Evolutionary conservation across 495 filamentous ascomycete species (phyloP).

Genomic region (Aspergillus ostianus): DNA sequence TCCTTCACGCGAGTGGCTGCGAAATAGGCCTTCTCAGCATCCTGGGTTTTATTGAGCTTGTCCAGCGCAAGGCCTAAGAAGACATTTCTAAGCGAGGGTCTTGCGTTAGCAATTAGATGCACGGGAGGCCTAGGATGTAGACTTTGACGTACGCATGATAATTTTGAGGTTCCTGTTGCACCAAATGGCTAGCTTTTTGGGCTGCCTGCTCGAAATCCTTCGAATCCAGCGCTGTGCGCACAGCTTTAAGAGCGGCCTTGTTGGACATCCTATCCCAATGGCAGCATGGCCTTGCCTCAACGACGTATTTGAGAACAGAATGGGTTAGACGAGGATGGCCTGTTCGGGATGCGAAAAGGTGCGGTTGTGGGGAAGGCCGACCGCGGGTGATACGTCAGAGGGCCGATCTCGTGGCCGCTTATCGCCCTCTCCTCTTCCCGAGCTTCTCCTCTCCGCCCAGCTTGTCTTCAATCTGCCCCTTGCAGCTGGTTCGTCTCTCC

Average conservation of each 20-base stretch:
- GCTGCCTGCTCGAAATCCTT: constrained; percentile 75
- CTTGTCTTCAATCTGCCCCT: background rate
- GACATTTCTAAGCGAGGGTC: constrained; percentile 55
- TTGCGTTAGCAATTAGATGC: constrained; percentile 2
- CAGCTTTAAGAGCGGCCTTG: constrained; percentile 82
- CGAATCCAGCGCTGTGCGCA: constrained; percentile 73
- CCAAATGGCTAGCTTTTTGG: constrained; percentile 60
- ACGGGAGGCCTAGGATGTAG: background rate
- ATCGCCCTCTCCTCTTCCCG: constrained; percentile 10
- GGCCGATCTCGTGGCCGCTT: constrained; percentile 16
- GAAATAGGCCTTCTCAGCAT: constrained; percentile 74
- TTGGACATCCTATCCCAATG: constrained; percentile 46
- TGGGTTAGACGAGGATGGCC: constrained; percentile 1
- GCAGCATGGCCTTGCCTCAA: constrained; percentile 19
- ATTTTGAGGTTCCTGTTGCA: constrained; percentile 71
- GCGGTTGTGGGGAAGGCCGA: constrained; percentile 22
- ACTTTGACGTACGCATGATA: constrained; percentile 68
- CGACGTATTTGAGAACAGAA: background rate
- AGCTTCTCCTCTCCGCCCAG: constrained; percentile 4
- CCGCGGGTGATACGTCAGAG: constrained; percentile 23
- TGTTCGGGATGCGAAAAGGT: constrained; percentile 2
- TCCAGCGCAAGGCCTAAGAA: constrained; percentile 81
- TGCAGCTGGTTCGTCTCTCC: background rate
- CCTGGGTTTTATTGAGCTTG: constrained; percentile 64
- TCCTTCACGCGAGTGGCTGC: constrained; percentile 65